These are phyloP conservation scores for Leccinum pachyderme DNA, from an alignment of 1,284 basidiomycete species.

Conservation along the genomic window DNA sequence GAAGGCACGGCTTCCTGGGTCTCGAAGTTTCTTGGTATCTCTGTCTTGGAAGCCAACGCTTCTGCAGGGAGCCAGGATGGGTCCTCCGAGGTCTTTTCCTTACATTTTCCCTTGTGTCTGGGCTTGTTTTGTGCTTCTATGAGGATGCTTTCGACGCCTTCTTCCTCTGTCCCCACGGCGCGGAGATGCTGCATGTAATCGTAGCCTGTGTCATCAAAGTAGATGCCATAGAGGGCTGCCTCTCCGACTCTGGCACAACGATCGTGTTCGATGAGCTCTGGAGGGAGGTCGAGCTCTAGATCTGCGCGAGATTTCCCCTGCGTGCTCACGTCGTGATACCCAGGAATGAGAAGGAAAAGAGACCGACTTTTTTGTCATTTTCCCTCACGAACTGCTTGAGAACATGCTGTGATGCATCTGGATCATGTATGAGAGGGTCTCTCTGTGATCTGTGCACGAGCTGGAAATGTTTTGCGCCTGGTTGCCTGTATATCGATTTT, in stretches of 20 bases:
- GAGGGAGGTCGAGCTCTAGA: conserved; percentile 60
- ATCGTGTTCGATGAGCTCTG: conserved; percentile 56
- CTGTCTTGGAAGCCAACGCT: conserved; percentile 68
- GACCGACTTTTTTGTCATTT: conserved; percentile 64
- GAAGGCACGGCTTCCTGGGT: conserved; percentile 74
- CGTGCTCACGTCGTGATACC: conserved; percentile 5
- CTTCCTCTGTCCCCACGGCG: conserved; percentile 68
- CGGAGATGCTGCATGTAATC: conserved; percentile 99
- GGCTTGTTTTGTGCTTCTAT: conserved; percentile 65
- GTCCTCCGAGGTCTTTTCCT: conserved; percentile 22
- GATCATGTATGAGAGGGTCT: conserved; percentile 94
- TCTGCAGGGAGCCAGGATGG: conserved; percentile 59
- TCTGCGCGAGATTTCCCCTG: conserved; percentile 80
- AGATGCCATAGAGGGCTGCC: conserved; percentile 88
- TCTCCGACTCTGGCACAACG: conserved; percentile 68
- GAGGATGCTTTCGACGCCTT: conserved; percentile 74
- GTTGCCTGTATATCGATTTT: conserved; percentile 87
- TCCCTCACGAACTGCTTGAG: conserved; percentile 78
- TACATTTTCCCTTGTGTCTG: conserved; percentile 37
- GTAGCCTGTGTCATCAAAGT: conserved; percentile 97
- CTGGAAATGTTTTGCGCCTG: conserved; percentile 90
- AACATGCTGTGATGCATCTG: conserved; percentile 86
- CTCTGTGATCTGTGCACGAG: conserved; percentile 96
- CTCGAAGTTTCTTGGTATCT: conserved; percentile 75
- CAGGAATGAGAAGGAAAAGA: conserved; percentile 1